Conservation (phyloP, 331 rosid species). For the Malus hybrid region DNA sequence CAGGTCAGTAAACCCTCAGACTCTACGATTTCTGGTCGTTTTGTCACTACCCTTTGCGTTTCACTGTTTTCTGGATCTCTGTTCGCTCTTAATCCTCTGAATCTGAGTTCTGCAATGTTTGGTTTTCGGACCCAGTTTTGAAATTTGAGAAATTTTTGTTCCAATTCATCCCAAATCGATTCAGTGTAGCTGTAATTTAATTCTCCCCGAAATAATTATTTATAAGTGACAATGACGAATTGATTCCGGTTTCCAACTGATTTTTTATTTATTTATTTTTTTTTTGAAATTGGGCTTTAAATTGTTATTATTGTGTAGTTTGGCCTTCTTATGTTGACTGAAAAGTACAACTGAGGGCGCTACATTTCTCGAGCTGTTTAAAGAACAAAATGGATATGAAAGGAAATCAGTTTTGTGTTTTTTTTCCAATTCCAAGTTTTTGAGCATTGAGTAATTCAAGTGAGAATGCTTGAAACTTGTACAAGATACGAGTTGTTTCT, state of each 20-base stretch:
- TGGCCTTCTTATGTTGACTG: not conserved
- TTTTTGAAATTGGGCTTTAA: not conserved
- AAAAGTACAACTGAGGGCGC: not conserved
- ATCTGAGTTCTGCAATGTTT: not conserved
- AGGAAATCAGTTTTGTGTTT: not conserved
- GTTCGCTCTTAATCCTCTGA: not conserved
- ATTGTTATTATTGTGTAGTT: not conserved
- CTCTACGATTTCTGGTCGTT: not conserved
- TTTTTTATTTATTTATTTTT: too few species aligned
- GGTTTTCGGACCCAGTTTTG: not conserved
- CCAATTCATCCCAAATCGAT: not conserved
- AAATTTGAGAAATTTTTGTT: not conserved
- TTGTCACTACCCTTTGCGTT: not conserved
- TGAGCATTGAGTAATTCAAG: not conserved
- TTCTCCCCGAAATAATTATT: not conserved
- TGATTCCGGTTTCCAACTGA: not conserved
- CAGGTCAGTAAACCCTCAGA: conserved; percentile 19
- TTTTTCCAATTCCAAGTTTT: not conserved
- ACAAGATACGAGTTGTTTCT: not conserved
- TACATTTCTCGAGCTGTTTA: not conserved
- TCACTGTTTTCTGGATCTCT: conserved; percentile 9
- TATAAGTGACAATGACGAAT: not conserved
- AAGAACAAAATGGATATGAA: not conserved
- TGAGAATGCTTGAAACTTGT: not conserved
- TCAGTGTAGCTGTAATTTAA: not conserved